These are phyloP conservation scores for Bipolaris gigantea DNA, from an alignment of 2,329 filamentous ascomycete genomes.

Conservation along the genomic window DNA sequence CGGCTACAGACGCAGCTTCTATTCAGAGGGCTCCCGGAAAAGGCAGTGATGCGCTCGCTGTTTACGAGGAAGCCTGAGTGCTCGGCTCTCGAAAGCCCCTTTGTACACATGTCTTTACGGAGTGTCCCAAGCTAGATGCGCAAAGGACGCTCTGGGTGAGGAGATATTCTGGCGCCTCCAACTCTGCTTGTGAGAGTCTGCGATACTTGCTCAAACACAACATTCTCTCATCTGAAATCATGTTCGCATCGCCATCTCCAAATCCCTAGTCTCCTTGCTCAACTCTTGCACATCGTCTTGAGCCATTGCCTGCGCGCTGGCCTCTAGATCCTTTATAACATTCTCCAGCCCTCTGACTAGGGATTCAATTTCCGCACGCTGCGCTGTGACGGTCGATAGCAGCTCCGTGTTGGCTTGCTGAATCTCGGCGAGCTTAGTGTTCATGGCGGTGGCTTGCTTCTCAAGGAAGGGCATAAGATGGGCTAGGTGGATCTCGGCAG, in stretches of 20 bases:
- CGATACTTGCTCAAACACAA: not conserved
- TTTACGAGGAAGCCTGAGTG: not conserved
- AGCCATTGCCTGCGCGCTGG: slow-evolving; percentile 48
- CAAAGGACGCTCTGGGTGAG: not conserved
- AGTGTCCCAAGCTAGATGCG: too few relatives aligned
- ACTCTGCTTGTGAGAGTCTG: not conserved
- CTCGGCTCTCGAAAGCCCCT: not conserved
- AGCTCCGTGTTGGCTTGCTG: slow-evolving; percentile 58
- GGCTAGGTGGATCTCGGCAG: slow-evolving; percentile 59
- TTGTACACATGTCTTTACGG: not conserved
- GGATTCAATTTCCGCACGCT: slow-evolving; percentile 60
- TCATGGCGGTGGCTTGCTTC: slow-evolving; percentile 54
- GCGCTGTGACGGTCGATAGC: slow-evolving; percentile 54
- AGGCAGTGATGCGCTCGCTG: not conserved
- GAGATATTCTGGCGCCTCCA: not conserved
- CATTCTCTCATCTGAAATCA: slow-evolving; percentile 14
- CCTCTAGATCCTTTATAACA: slow-evolving; percentile 61
- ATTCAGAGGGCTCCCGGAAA: not conserved
- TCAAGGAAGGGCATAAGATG: slow-evolving; percentile 61
- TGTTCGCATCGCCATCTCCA: slow-evolving; percentile 43
- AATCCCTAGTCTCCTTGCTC: slow-evolving; percentile 39
- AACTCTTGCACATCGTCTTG: slow-evolving; percentile 43
- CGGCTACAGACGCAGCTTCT: not conserved
- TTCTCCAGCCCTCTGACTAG: slow-evolving; percentile 59
- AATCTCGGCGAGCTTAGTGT: slow-evolving; percentile 53